A percentile compares a stretch with the other conserved stretches of the same genome.
phyloP scores from a whole-genome alignment of 495 filamentous ascomycete species.

The Rusavskia elegans region DNA sequence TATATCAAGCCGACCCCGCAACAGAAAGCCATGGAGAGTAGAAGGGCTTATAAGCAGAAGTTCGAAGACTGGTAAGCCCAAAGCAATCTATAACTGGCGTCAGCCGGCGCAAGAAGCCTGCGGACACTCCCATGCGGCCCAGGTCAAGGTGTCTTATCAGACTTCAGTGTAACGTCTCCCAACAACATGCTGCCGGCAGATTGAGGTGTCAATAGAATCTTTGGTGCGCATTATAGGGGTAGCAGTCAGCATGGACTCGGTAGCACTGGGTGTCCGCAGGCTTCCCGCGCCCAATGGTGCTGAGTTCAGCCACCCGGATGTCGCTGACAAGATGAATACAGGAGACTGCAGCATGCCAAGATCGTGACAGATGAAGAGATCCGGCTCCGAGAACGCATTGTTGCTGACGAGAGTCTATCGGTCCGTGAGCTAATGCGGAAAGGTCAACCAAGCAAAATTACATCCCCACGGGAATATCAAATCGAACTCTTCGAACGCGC shows the following conservation, averaged over 20 bases:
- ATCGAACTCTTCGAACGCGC: slow-evolving; percentile 82
- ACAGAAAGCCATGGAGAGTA: not conserved
- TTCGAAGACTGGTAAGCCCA: not conserved
- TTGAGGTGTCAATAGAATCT: too few species aligned
- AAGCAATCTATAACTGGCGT: not conserved
- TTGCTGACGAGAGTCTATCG: slow-evolving; percentile 23
- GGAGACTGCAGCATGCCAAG: slow-evolving; percentile 11
- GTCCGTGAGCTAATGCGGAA: slow-evolving; percentile 28
- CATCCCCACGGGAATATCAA: slow-evolving; percentile 78
- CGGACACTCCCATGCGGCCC: too few species aligned
- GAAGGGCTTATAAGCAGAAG: not conserved
- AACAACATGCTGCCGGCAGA: too few species aligned
- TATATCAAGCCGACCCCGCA: not conserved
- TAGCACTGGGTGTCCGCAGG: too few species aligned
- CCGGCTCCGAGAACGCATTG: slow-evolving; percentile 11
- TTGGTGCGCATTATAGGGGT: too few species aligned
- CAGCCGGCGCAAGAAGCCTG: too few species aligned
- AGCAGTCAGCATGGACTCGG: too few species aligned
- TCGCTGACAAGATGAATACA: slow-evolving; percentile 7
- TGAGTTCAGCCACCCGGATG: not conserved
- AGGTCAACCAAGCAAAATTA: slow-evolving; percentile 33
- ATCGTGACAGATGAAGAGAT: slow-evolving; percentile 18
- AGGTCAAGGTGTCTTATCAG: too few species aligned
- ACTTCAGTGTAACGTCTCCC: too few species aligned
- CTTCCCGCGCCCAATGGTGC: too few species aligned